Evolutionary conservation across 2,329 filamentous ascomycete genomes (phyloP).

Genomic region (Thielaviopsis ethacetica): DNA sequence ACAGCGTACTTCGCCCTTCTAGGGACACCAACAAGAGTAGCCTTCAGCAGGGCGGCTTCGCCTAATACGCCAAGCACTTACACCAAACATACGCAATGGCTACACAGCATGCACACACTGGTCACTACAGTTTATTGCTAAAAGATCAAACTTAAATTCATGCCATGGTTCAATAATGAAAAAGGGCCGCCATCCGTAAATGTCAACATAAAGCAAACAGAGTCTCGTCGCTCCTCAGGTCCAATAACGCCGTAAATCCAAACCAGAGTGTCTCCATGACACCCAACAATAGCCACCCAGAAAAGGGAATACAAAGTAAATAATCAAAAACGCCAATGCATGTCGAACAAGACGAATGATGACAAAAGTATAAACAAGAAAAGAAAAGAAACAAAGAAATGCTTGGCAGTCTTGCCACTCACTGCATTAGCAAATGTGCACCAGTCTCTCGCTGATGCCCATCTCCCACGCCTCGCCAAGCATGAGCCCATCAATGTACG

Average conservation of each 20-base stretch:
- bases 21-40: no score
- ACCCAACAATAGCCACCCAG: neutral
- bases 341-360: neutral
- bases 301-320: neutral
- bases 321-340: neutral
- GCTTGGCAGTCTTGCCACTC: neutral
- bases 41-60: no score
- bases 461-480: conserved; percentile 5
- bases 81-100: neutral
- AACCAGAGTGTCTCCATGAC: neutral
- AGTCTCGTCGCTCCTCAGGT: neutral
- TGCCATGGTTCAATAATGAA: neutral
- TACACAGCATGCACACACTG: neutral
- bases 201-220: neutral
- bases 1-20: no score
- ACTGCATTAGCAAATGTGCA: neutral
- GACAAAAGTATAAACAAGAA: neutral
- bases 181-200: neutral
- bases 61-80: neutral
- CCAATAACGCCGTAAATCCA: neutral
- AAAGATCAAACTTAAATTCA: neutral
- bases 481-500: conserved; percentile 8
- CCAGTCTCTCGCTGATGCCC: conserved; percentile 1
- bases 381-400: neutral
- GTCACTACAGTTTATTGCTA: no score